Evolutionary conservation across 805 yeast species (phyloP), one percentile per base, ranked within the genome.

Genomic region (Teunomyces kruisii): DNA sequence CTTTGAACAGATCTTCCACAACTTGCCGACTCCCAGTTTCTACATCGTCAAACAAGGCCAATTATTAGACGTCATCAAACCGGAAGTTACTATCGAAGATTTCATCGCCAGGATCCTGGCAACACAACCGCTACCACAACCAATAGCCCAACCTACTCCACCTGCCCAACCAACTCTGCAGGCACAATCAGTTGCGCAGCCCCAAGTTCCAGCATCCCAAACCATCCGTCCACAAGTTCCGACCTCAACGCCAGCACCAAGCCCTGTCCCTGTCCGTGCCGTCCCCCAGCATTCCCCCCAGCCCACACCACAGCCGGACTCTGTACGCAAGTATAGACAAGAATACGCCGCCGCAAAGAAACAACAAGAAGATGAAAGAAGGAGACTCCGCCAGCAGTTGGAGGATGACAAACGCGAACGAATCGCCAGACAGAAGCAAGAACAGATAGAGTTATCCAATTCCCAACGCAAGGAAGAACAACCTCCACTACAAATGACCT

Each of bases 1-100:
- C 32, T 82, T 85, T 54, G 65, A 72, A 29, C 82, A 80, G 49
- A 65, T 84, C n/a, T 83, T 81, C 50, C 81, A 81, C 2, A 63
- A 70, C 13, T 65, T 74, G 6, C 55, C 54, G 0, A 69, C 74
- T 3, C 91, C 91, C 1, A 74, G 86, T 49, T 64, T 84, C 17
- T 75, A 79, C 54, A 64, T 84, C 10, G 69, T 86, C n/a, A 64
- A 60, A 28, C 63, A 68, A 9, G 81, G 84, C 6, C 58, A 65
- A 32, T 67, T 81, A 4, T 49, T 77, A 28, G 80, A 74, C 38
- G 53, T 70, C 2, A 62, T 81, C 9, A 61, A 64, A 7, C 72
- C 64, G 5, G 69, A 62, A 2, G 51, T 64, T 2, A 36, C 58
- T 8, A 47, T 44, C 14, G 60, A 50, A 4, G 57, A 52, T 26